Evolutionary conservation across 2,329 filamentous ascomycete genomes (phyloP).

Genomic region (Xylariales sp.): DNA sequence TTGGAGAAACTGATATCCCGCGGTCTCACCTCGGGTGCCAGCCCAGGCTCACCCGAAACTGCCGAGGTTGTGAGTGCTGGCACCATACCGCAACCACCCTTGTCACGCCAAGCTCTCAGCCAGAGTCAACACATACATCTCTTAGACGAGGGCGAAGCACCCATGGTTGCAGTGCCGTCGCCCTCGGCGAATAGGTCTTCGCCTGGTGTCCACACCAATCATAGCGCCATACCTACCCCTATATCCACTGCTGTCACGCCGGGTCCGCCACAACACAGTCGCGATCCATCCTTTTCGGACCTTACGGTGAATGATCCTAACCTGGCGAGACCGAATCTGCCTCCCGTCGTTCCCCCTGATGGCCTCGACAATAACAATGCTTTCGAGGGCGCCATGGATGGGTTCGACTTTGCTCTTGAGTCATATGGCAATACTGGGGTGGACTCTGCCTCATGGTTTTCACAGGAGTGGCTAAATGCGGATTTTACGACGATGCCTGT

Average conservation of each 20-base stretch:
- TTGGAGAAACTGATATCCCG: constrained; percentile 63
- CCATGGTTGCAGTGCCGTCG: constrained; percentile 46
- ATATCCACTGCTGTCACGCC: constrained; percentile 39
- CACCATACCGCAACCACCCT: constrained; percentile 43
- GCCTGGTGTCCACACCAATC: constrained; percentile 37
- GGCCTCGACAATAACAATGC: constrained; percentile 62
- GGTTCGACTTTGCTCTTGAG: constrained; percentile 59
- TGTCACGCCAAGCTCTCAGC: constrained; percentile 43
- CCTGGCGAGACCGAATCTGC: constrained; percentile 47
- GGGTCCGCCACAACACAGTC: constrained; percentile 39
- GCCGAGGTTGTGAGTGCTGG: constrained; percentile 41
- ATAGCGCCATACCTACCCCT: constrained; percentile 43
- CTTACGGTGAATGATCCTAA: constrained; percentile 44
- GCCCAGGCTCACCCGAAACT: constrained; percentile 49
- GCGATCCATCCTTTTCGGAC: constrained; percentile 44
- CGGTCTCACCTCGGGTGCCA: constrained; percentile 53
- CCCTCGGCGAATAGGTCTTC: constrained; percentile 46
- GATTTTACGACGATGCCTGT: constrained; percentile 48
- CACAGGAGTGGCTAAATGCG: constrained; percentile 49
- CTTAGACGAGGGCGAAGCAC: constrained; percentile 48
- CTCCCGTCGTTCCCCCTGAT: constrained; percentile 51
- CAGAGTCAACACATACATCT: constrained; percentile 49
- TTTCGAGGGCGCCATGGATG: constrained; percentile 62
- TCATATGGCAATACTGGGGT: constrained; percentile 55
- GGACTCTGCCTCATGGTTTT: constrained; percentile 50